These are phyloP conservation scores for Rhodosporidiobolus sp. DNA, from an alignment of 768 basidiomycete species.

Conservation along the genomic window DNA sequence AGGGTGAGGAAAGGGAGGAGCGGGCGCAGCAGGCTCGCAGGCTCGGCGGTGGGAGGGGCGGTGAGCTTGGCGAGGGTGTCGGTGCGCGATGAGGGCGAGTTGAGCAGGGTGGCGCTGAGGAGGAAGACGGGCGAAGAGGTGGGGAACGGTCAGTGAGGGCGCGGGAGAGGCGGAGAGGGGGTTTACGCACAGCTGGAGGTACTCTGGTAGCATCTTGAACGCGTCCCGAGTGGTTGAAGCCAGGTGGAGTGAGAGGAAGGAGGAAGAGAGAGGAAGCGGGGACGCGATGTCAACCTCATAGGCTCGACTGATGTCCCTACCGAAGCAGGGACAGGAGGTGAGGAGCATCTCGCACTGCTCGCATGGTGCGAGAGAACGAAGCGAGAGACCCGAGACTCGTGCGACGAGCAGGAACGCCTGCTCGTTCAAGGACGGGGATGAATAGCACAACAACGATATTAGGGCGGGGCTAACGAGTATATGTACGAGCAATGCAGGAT, in stretches of 20 bases:
- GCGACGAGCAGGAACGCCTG: no score
- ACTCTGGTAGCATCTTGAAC: not conserved
- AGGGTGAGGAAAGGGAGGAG: conserved; percentile 6
- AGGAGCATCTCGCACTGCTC: no score
- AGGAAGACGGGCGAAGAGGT: no score
- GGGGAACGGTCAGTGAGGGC: not conserved
- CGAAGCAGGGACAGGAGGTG: no score
- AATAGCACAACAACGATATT: no score
- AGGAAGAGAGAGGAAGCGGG: not conserved
- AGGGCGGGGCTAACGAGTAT: no score
- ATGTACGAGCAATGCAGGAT: no score
- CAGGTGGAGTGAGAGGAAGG: not conserved
- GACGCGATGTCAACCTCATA: not conserved
- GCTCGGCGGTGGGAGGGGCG: no score
- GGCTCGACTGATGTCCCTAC: no score
- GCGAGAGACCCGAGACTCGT: no score
- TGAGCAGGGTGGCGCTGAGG: conserved; percentile 2
- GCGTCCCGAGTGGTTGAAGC: not conserved
- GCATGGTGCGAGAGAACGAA: no score
- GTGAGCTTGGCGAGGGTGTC: not conserved
- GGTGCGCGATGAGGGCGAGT: not conserved
- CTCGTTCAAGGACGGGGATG: no score
- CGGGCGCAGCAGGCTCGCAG: not conserved
- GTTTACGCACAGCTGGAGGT: conserved; percentile 10
- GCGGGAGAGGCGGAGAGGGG: not conserved